phyloP scores from a whole-genome alignment of 352 stramenopile species.

The Hyaloperonospora arabidopsidis region DNA sequence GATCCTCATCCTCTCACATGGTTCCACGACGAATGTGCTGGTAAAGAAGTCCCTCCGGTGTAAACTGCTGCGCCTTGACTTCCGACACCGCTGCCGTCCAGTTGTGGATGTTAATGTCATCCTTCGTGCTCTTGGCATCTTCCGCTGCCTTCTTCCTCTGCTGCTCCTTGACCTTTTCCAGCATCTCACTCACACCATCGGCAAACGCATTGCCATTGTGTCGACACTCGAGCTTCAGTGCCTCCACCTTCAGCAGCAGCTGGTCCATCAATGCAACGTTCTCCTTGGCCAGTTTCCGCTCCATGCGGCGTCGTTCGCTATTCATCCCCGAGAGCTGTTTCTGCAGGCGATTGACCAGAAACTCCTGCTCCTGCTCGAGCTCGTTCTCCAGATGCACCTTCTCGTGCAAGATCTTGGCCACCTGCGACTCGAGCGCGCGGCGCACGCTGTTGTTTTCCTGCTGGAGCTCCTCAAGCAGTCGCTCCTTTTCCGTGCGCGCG shows the following conservation, averaged over 20 bases:
- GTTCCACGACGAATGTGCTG: constrained; percentile 69
- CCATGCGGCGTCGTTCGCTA: constrained; percentile 59
- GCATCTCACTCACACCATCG: constrained; percentile 42
- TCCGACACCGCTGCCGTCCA: constrained; percentile 18
- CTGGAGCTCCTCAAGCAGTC: constrained; percentile 56
- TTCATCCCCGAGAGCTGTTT: constrained; percentile 71
- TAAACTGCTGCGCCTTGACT: constrained; percentile 35
- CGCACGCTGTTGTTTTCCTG: constrained; percentile 57
- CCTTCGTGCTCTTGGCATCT: constrained; percentile 41
- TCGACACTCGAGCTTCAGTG: constrained; percentile 42
- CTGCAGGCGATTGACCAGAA: constrained; percentile 78
- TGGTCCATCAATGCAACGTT: constrained; percentile 63
- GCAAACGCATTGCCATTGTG: constrained; percentile 57
- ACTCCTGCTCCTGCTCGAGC: constrained; percentile 84
- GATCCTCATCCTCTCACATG: constrained; percentile 37
- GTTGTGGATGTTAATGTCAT: constrained; percentile 55
- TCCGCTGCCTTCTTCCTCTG: constrained; percentile 44
- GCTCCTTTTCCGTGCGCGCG: constrained; percentile 59
- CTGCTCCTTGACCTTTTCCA: constrained; percentile 47
- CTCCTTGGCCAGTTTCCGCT: constrained; percentile 68
- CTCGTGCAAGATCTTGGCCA: constrained; percentile 74
- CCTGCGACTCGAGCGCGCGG: constrained; percentile 64
- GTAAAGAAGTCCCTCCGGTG: constrained; percentile 47
- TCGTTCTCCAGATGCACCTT: constrained; percentile 84
- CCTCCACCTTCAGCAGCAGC: constrained; percentile 55